A percentile compares a stretch with the other conserved stretches of the same genome.
Conservation (phyloP, 768 basidiomycete genomes). For the Porpolomopsis calyptriformis region DNA sequence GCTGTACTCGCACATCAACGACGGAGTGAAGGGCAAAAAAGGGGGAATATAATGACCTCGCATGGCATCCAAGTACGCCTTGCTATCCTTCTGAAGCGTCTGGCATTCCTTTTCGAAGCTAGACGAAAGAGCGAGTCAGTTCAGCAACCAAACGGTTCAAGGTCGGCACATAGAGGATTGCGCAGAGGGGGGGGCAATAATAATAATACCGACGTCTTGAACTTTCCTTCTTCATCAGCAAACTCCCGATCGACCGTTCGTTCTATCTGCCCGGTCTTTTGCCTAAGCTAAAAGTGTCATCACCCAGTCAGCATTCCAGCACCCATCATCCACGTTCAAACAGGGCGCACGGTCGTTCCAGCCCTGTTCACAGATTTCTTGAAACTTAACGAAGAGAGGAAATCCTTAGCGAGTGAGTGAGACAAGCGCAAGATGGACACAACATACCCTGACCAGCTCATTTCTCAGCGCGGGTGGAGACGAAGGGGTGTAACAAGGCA, state of each 20-base stretch:
- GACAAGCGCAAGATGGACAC: not conserved
- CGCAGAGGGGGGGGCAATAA: not conserved
- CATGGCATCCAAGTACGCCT: constrained; percentile 91
- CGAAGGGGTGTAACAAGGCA: too few relatives aligned
- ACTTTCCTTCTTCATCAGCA: constrained; percentile 84
- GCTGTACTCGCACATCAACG: constrained; percentile 33
- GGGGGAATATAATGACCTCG: constrained; percentile 43
- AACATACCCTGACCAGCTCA: constrained; percentile 14
- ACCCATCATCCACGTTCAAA: too few relatives aligned
- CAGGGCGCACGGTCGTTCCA: constrained; percentile 74
- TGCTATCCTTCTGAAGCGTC: constrained; percentile 88
- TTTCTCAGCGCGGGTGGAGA: too few relatives aligned
- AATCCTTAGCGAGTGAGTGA: not conserved
- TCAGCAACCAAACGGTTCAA: not conserved
- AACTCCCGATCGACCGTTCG: constrained; percentile 92
- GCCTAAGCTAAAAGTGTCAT: constrained; percentile 53
- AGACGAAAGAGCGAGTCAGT: not conserved
- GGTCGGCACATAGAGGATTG: too few relatives aligned
- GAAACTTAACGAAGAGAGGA: constrained; percentile 44
- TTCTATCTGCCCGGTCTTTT: constrained; percentile 98
- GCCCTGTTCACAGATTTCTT: constrained; percentile 91
- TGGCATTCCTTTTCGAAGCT: constrained; percentile 97
- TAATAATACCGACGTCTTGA: constrained; percentile 47
- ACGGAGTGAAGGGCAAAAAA: not conserved
- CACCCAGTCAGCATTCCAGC: too few relatives aligned